Base-by-base conservation (phyloP, 352 stramenopile genomes). In the Peronospora tabacina region DNA sequence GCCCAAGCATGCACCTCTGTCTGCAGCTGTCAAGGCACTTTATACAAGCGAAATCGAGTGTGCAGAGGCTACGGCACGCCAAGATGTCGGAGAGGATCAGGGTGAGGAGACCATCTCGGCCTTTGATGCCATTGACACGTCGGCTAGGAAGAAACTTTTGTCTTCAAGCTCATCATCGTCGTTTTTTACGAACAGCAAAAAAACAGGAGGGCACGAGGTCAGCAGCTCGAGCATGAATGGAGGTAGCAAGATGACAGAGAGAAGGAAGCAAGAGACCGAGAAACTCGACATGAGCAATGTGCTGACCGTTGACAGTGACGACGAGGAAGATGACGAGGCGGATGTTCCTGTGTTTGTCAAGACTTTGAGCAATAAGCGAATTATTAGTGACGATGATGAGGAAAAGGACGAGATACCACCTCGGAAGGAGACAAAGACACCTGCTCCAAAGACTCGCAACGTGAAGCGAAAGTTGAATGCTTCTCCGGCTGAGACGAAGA, bases 371-470 rank as follows among this genome's bases (percentile, higher is more conserved):
- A 58, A 50, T 45, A 85, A 83, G 42, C 70, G 75, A 30, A 59
- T 89, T 15, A 85, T 86, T 37, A 83, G 70, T 44, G 77, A 87
- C 28, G 79, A 88, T 20, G 74, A 86, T 4, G 75, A 87, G 29
- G 60, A 78, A 22, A 61, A 72, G 28, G 62, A 65, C 10, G 55
- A 67, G 32, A 52, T 42, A 0, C 43, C 49, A 20, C 19, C 19
- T 22, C 29, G 56, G 1, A 55, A 50, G 26, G 33, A 46, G 13
- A n/a, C 49, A n/a, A 37, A 37, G 29, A 67, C 58, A 22, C 48
- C 54, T 7, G 48, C 22, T 13, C 20, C 56, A 17, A 65, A 62
- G 44, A 63, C 32, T 49, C 57, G 61, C 24, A 72, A 68, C 22
- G 57, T 68, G 12, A 81, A 82, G 58, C 59, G 72, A 7, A 81